phyloP scores from a whole-genome alignment of 192 early-diverging fungal genomes.

The Paraglomus occultum region DNA sequence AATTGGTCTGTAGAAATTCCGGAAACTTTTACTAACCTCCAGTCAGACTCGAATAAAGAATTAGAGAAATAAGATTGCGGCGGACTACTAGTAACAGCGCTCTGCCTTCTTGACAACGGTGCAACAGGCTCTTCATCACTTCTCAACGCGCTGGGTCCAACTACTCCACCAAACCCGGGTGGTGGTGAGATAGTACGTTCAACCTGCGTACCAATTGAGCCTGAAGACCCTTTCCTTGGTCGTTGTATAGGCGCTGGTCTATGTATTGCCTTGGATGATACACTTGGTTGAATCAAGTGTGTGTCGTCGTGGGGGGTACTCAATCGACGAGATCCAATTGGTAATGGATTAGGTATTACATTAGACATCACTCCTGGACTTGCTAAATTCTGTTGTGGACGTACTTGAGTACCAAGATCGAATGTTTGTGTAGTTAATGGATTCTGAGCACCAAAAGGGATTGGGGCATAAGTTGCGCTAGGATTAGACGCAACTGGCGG shows the following conservation, averaged over 20 bases:
- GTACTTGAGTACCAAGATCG: conserved; percentile 28
- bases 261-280: conserved; percentile 39
- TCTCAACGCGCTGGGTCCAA: conserved; percentile 2
- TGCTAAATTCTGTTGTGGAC: conserved; percentile 31
- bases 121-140: conserved; percentile 19
- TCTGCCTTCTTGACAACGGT: conserved; percentile 19
- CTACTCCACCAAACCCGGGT: conserved; percentile 26
- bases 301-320: conserved; percentile 40
- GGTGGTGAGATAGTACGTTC: conserved; percentile 20
- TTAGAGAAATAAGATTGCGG: conserved; percentile 27
- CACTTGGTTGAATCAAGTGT: conserved; percentile 23
- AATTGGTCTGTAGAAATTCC: neutral
- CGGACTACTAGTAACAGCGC: neutral
- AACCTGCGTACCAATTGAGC: neutral
- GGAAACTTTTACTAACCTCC: conserved; percentile 25
- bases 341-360: conserved; percentile 38
- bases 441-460: conserved; percentile 26
- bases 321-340: conserved; percentile 41
- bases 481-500: conserved; percentile 15
- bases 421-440: conserved; percentile 23
- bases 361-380: conserved; percentile 35
- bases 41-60: conserved; percentile 25
- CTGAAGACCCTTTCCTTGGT: conserved; percentile 26
- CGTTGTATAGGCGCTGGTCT: conserved; percentile 43
- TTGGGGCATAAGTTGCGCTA: conserved; percentile 31